Percentiles rank a stretch among this genome's conserved stretches.
These are phyloP conservation scores for Globisporangium ultimum DNA, from an alignment of 352 stramenopile species.

Conservation along the genomic window DNA sequence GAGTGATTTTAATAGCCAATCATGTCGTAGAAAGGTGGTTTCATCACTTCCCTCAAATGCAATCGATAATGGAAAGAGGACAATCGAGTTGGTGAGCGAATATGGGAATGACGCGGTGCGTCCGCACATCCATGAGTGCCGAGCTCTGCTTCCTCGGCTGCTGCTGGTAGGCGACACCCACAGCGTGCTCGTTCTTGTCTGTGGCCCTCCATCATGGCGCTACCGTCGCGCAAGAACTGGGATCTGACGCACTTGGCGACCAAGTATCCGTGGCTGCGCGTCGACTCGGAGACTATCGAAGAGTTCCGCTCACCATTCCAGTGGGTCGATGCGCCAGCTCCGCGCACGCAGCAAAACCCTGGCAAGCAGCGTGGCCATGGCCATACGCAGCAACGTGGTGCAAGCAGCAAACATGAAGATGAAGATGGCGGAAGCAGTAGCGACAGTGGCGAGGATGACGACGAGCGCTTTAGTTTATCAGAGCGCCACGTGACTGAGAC, in stretches of 20 bases:
- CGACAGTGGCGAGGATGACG: not conserved
- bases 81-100: too few relatives aligned
- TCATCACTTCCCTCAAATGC: too few relatives aligned
- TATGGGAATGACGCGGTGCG: too few relatives aligned
- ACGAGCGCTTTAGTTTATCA: slow-evolving; percentile 15
- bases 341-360: not conserved
- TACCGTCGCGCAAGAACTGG: slow-evolving; percentile 26
- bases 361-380: not conserved
- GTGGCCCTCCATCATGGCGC: slow-evolving; percentile 10
- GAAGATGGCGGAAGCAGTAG: not conserved
- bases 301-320: slow-evolving; percentile 66
- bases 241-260: slow-evolving; percentile 49
- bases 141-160: too few relatives aligned
- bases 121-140: too few relatives aligned
- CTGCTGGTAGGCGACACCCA: too few relatives aligned
- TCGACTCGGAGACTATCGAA: slow-evolving; percentile 54
- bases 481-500: not conserved
- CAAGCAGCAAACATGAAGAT: slow-evolving; percentile 1
- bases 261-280: slow-evolving; percentile 80
- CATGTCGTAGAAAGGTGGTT: too few relatives aligned
- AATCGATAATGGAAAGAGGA: too few relatives aligned
- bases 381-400: not conserved
- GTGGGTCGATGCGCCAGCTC: slow-evolving; percentile 24
- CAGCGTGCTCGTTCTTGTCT: too few relatives aligned
- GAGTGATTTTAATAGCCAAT: too few relatives aligned